A percentile compares a stretch with the other conserved stretches of the same genome.
Evolutionary conservation across 208 protist genomes (phyloP).

Genomic region (Naegleria lovaniensis): DNA sequence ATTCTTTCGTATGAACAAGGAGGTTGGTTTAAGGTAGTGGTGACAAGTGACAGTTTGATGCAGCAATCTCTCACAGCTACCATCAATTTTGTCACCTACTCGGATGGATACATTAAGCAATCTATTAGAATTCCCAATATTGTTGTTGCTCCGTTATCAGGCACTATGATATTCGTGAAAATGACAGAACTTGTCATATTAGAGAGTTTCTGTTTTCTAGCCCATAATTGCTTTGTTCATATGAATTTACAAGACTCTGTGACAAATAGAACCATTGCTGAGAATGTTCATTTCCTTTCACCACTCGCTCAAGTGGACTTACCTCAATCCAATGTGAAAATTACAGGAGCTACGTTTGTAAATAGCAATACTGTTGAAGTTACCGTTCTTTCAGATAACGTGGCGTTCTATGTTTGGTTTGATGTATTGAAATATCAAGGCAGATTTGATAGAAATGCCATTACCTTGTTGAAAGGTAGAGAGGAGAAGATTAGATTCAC

Average conservation of each 20-base stretch:
- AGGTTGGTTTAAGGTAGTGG: not conserved
- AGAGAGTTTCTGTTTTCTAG: not conserved
- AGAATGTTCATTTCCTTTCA: not conserved
- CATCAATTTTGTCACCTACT: not conserved
- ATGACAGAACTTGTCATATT: not conserved
- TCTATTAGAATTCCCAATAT: not conserved
- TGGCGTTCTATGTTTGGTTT: not conserved
- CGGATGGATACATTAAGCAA: not conserved
- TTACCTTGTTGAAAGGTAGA: not conserved
- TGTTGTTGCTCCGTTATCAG: not conserved
- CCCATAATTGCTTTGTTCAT: not conserved
- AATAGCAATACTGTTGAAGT: not conserved
- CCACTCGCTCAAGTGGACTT: not conserved
- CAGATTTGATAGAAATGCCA: not conserved
- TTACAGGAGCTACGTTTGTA: not conserved
- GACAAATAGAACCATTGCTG: not conserved
- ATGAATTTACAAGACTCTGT: not conserved
- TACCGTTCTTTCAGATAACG: not conserved
- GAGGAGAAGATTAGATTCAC: not conserved
- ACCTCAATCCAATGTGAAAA: not conserved
- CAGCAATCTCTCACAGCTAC: not conserved
- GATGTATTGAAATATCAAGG: not conserved
- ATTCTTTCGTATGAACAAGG: not conserved
- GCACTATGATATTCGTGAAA: not conserved
- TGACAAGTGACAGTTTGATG: not conserved